phyloP scores from a whole-genome alignment of 164 flowering plant species.

The Litsea cubeba region DNA sequence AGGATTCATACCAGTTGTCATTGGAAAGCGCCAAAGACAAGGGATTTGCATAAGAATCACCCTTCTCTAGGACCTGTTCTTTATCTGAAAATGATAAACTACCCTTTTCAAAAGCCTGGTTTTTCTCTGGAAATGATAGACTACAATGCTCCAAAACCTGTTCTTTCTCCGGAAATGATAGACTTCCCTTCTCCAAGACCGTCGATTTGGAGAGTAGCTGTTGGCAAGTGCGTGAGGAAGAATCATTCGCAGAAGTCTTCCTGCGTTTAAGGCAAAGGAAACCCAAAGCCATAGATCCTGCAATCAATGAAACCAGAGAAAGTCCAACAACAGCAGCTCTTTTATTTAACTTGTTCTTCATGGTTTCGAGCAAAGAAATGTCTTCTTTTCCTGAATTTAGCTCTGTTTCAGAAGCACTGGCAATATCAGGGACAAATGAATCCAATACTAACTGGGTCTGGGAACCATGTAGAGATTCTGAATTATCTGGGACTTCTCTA shows the following conservation, averaged over 20 bases:
- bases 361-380: not conserved
- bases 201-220: not conserved
- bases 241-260: not conserved
- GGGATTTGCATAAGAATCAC: not conserved
- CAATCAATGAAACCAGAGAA: not conserved
- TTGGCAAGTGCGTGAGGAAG: not conserved
- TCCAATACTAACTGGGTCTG: not conserved
- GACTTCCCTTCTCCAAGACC: too few relatives aligned
- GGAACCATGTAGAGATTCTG: slow-evolving; percentile 6
- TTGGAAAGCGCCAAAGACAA: not conserved
- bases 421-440: not conserved
- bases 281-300: not conserved
- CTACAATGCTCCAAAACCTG: not conserved
- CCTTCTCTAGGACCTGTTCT: not conserved
- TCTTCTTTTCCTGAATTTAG: not conserved
- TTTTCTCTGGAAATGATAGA: not conserved
- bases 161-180: too few relatives aligned
- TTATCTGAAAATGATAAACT: not conserved
- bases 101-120: not conserved
- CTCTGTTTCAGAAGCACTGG: not conserved
- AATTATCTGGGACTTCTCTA: not conserved
- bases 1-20: not conserved
- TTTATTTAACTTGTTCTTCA: not conserved
- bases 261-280: not conserved
- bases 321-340: not conserved